These are phyloP conservation scores for Coemansia asiatica DNA, from an alignment of 192 early-diverging fungal species.

Conservation along the genomic window DNA sequence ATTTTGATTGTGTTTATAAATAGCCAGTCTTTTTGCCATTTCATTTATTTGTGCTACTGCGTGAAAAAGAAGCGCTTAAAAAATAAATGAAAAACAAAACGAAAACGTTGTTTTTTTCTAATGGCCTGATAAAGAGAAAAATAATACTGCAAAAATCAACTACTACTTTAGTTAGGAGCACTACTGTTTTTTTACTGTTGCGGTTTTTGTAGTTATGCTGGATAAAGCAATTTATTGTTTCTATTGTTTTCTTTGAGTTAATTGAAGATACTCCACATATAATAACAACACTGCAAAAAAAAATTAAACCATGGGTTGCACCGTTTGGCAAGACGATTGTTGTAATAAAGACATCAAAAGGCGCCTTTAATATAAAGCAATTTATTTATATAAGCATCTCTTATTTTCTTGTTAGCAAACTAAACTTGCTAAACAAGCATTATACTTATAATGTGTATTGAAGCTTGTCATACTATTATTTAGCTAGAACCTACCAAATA, in stretches of 20 bases:
- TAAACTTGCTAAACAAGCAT: too few species aligned
- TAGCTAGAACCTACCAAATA: too few species aligned
- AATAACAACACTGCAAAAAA: neutral
- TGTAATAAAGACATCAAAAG: too few species aligned
- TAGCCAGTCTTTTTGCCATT: neutral
- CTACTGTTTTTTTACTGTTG: neutral
- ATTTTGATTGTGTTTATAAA: neutral
- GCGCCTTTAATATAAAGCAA: too few species aligned
- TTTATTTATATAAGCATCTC: too few species aligned
- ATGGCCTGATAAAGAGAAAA: neutral
- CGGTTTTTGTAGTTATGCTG: neutral
- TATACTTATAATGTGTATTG: too few species aligned
- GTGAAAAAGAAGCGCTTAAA: neutral
- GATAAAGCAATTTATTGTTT: too few species aligned
- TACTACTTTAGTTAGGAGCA: neutral
- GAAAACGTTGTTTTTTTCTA: neutral
- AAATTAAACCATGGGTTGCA: too few species aligned
- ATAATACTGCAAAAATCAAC: neutral
- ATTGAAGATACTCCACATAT: neutral
- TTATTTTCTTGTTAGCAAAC: too few species aligned
- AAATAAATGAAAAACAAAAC: slow-evolving; percentile 3
- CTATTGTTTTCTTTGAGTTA: neutral
- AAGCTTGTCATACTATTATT: too few species aligned
- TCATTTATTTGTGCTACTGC: neutral
- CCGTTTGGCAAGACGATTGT: too few species aligned